A percentile compares a stretch with the other conserved stretches of the same genome.
Conservation (phyloP, 495 filamentous ascomycete genomes). For the Penicillium silybi region DNA sequence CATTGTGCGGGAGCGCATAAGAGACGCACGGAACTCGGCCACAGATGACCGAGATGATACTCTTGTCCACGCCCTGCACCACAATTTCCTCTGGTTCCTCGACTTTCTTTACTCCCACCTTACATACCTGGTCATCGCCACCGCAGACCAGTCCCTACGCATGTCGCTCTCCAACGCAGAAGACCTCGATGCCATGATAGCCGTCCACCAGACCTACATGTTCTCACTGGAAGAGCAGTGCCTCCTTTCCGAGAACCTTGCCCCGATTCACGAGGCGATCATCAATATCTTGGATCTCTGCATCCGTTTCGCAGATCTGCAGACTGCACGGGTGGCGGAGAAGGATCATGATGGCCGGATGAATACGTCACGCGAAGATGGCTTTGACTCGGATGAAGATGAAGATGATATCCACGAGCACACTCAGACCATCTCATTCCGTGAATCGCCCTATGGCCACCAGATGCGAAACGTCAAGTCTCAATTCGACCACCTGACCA, state of each 20-base stretch:
- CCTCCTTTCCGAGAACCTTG: constrained; percentile 59
- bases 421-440: constrained; percentile 25
- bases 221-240: constrained; percentile 58
- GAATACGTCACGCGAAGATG: not conserved
- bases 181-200: constrained; percentile 80
- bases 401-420: constrained; percentile 22
- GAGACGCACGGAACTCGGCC: constrained; percentile 12
- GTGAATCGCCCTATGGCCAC: constrained; percentile 25
- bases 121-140: constrained; percentile 64
- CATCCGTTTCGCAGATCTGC: constrained; percentile 47
- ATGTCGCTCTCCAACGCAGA: constrained; percentile 52
- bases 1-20: constrained; percentile 55
- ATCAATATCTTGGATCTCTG: constrained; percentile 60
- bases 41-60: constrained; percentile 31
- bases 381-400: constrained; percentile 21
- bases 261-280: constrained; percentile 61
- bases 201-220: constrained; percentile 61
- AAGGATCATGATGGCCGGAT: constrained; percentile 1
- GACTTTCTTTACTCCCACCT: constrained; percentile 72
- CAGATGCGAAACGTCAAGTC: constrained; percentile 33
- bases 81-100: constrained; percentile 76
- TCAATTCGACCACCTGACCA: constrained; percentile 35
- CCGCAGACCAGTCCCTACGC: constrained; percentile 49
- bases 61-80: constrained; percentile 59
- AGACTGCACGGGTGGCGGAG: constrained; percentile 20